These are phyloP conservation scores for Echinochloa phyllopogon DNA, from an alignment of 176 grass and related monocot genomes.

Conservation along the genomic window DNA sequence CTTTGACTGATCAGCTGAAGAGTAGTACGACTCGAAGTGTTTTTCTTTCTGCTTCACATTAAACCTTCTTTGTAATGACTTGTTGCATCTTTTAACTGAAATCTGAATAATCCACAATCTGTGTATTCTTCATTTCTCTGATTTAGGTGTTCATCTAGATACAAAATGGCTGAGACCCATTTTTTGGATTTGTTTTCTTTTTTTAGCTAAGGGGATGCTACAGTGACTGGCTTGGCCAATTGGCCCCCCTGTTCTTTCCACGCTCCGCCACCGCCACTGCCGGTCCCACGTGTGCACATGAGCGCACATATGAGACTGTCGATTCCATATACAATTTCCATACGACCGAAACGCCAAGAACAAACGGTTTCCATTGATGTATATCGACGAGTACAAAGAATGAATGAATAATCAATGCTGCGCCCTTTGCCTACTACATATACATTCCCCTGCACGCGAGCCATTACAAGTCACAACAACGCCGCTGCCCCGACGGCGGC, in stretches of 20 bases:
- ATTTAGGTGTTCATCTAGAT: neutral
- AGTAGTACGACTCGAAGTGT: neutral
- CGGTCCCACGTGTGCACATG: neutral
- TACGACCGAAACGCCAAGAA: neutral
- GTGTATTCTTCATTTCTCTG: neutral
- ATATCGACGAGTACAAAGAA: slow-evolving; percentile 33
- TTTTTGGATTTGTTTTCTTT: too few relatives aligned
- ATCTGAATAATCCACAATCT: neutral
- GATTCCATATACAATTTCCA: neutral
- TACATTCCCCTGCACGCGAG: neutral
- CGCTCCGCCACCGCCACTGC: too few relatives aligned
- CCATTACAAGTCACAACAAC: slow-evolving; percentile 30
- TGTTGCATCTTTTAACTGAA: neutral
- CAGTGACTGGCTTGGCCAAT: too few relatives aligned
- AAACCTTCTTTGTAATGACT: neutral
- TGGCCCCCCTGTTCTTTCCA: too few relatives aligned
- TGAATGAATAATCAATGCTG: slow-evolving; percentile 37
- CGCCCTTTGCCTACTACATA: slow-evolving; percentile 26
- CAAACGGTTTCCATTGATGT: neutral
- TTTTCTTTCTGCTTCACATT: neutral
- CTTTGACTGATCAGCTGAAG: neutral
- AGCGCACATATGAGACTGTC: neutral
- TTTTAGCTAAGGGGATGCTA: too few relatives aligned
- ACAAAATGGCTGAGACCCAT: too few relatives aligned
- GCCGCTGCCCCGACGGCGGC: slow-evolving; percentile 6